Percentiles rank a stretch among this genome's conserved stretches.
These are phyloP conservation scores for Zymoseptoria crescenta DNA, from an alignment of 2,329 filamentous ascomycete genomes.

Conservation along the genomic window DNA sequence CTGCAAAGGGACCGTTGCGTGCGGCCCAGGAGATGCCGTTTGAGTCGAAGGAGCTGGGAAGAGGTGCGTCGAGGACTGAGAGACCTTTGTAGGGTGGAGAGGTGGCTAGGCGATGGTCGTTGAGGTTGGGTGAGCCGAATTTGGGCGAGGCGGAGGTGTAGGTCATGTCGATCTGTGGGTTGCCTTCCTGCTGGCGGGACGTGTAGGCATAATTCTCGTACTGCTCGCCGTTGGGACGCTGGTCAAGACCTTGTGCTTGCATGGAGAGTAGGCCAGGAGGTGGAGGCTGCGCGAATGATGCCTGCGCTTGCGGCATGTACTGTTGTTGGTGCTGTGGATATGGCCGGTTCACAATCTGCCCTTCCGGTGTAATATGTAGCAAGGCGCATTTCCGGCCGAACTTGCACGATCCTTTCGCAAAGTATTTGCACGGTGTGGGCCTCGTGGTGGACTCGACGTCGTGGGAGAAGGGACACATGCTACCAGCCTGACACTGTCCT, in stretches of 20 bases:
- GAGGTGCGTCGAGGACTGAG: conserved; percentile 86
- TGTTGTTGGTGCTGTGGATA: conserved; percentile 13
- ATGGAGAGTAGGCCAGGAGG: conserved; percentile 30
- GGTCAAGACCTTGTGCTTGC: conserved; percentile 28
- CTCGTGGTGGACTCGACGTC: conserved; percentile 78
- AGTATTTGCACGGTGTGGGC: conserved; percentile 92
- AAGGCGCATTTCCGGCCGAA: conserved; percentile 97
- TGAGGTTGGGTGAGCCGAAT: conserved; percentile 79
- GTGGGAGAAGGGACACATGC: conserved; percentile 93
- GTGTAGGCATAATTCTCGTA: conserved; percentile 24
- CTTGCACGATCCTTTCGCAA: conserved; percentile 99
- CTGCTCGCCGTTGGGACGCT: conserved; percentile 20
- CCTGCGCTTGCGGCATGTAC: conserved; percentile 8
- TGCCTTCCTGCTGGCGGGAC: conserved; percentile 22
- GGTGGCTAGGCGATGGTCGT: conserved; percentile 61
- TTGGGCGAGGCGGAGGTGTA: conserved; percentile 51
- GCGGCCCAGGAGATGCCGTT: conserved; percentile 91
- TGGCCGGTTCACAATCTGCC: conserved; percentile 73
- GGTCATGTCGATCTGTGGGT: conserved; percentile 46
- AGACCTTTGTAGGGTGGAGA: conserved; percentile 61
- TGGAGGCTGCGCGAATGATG: conserved; percentile 15
- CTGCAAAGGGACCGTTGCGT: conserved; percentile 80
- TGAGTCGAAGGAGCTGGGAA: conserved; percentile 92
- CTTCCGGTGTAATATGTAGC: conserved; percentile 89
- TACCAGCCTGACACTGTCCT: conserved; percentile 90